Evolutionary conservation across 495 filamentous ascomycete genomes (phyloP).

Genomic region (Daldinia vernicosa): DNA sequence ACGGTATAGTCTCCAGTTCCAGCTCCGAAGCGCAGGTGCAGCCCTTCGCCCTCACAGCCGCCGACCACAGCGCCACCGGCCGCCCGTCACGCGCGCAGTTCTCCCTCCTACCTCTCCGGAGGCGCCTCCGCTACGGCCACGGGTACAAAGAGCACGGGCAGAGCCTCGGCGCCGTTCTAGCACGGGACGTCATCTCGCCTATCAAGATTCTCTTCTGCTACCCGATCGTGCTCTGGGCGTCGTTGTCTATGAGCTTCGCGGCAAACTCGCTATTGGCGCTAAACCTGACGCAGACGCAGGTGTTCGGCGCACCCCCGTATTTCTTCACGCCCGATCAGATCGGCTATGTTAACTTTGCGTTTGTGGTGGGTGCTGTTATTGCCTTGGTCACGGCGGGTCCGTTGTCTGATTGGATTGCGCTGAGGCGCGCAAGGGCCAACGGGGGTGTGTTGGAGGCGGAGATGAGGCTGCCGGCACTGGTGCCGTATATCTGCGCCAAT

Average conservation of each 20-base stretch:
- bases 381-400: conserved; percentile 67
- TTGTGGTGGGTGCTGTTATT: conserved; percentile 46
- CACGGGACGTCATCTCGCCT: conserved; percentile 58
- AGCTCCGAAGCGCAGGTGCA: conserved; percentile 20
- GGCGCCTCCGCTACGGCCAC: conserved; percentile 40
- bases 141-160: conserved; percentile 38
- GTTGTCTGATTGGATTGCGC: conserved; percentile 66
- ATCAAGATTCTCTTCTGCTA: conserved; percentile 64
- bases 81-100: conserved; percentile 65
- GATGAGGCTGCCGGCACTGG: conserved; percentile 69
- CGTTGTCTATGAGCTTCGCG: conserved; percentile 68
- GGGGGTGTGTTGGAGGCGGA: conserved; percentile 70
- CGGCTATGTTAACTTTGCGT: conserved; percentile 60
- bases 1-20: conserved; percentile 33
- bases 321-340: conserved; percentile 61
- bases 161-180: conserved; percentile 44
- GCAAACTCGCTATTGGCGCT: conserved; percentile 66
- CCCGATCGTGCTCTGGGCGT: conserved; percentile 69
- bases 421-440: conserved; percentile 62
- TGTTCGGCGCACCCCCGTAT: conserved; percentile 68
- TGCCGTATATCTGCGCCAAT: conserved; percentile 64
- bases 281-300: conserved; percentile 70
- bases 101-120: conserved; percentile 55
- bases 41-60: conserved; percentile 21
- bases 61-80: conserved; percentile 55